A percentile compares a stretch with the other conserved stretches of the same genome.
phyloP scores from a whole-genome alignment of 2,329 filamentous ascomycete genomes.

The Phoma herbarum region DNA sequence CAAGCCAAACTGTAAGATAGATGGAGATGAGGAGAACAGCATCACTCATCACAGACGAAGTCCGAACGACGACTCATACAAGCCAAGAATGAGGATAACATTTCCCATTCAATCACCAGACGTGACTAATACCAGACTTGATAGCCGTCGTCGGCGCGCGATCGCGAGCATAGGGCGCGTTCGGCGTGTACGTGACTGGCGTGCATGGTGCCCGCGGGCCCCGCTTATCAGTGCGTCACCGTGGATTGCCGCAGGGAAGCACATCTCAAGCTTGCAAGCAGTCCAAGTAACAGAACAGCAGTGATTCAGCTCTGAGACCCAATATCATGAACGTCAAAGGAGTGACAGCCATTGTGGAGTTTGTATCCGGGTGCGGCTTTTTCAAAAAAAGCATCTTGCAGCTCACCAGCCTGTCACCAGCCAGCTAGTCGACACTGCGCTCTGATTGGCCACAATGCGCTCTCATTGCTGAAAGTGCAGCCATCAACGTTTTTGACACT shows the following conservation, averaged over 20 bases:
- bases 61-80: background rate
- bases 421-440: background rate
- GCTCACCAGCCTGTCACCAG: background rate
- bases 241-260: background rate
- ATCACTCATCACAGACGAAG: background rate
- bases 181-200: background rate
- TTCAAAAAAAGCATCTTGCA: background rate
- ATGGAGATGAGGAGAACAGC: background rate
- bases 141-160: constrained; percentile 12
- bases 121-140: constrained; percentile 14
- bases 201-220: constrained; percentile 5
- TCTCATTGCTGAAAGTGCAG: background rate
- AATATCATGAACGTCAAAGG: background rate
- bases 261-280: background rate
- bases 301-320: too few relatives aligned
- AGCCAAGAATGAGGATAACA: background rate
- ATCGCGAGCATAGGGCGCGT: background rate
- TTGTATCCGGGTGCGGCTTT: background rate
- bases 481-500: background rate
- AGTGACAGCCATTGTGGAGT: background rate
- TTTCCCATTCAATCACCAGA: constrained; percentile 1
- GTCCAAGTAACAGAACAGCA: too few relatives aligned
- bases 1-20: background rate
- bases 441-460: background rate
- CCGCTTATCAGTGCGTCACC: constrained; percentile 5